Conservation (phyloP, 164 flowering plant genomes). For the Liquidambar formosana region DNA sequence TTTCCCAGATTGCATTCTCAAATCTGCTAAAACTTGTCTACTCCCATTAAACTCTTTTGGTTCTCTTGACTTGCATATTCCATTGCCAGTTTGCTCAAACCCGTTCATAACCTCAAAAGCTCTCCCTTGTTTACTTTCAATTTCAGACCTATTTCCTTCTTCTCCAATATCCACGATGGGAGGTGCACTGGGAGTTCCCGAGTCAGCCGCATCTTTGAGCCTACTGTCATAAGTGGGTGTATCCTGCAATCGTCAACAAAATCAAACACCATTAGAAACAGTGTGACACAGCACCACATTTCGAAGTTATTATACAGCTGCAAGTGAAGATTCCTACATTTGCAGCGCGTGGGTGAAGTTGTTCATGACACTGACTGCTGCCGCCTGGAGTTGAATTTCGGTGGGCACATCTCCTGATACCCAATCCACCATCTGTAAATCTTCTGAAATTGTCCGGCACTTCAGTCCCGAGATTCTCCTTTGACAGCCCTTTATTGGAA, state of each 20-base stretch:
- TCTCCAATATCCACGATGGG: conserved; percentile 59
- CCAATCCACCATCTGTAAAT: conserved; percentile 34
- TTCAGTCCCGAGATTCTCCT: conserved; percentile 52
- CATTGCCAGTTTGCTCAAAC: conserved; percentile 22
- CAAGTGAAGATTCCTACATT: conserved; percentile 20
- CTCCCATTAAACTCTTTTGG: conserved; percentile 18
- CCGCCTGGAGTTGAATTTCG: conserved; percentile 20
- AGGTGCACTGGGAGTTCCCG: conserved; percentile 92
- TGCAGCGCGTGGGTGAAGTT: conserved; percentile 19
- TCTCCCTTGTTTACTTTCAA: conserved; percentile 13
- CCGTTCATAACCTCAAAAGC: conserved; percentile 9
- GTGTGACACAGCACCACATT: background rate
- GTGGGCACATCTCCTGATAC: conserved; percentile 18
- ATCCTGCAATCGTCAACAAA: conserved; percentile 28
- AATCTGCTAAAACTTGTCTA: conserved; percentile 26
- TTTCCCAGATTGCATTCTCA: conserved; percentile 17
- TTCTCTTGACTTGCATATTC: conserved; percentile 22
- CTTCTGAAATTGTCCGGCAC: conserved; percentile 42
- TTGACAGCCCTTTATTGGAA: conserved; percentile 40
- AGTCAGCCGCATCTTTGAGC: conserved; percentile 30
- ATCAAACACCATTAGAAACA: background rate
- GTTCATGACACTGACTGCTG: conserved; percentile 24
- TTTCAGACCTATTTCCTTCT: conserved; percentile 28
- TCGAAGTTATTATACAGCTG: background rate
- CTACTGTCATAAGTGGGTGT: conserved; percentile 14